These are phyloP conservation scores for Leishmania tarentolae DNA, from an alignment of 208 protist genomes.

Conservation along the genomic window DNA sequence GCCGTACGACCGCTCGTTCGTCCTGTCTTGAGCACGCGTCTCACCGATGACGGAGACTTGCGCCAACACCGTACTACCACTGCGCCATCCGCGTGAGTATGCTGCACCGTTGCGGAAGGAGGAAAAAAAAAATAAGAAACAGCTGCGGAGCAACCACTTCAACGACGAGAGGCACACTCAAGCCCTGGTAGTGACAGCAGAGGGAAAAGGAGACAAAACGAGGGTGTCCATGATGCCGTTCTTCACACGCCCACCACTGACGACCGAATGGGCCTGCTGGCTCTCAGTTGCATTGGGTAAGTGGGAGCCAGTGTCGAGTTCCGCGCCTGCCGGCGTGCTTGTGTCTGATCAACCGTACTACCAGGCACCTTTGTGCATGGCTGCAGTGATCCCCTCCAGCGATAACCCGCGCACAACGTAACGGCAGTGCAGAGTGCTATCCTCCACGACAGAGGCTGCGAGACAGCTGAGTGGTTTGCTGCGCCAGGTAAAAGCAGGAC, in stretches of 20 bases:
- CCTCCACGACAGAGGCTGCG: not conserved
- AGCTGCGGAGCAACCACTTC: conserved; percentile 13
- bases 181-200: not conserved
- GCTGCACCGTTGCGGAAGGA: not conserved
- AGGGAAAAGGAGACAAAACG: not conserved
- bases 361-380: conserved; percentile 12
- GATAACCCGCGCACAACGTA: conserved; percentile 10
- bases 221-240: not conserved
- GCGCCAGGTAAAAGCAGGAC: not conserved
- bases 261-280: not conserved
- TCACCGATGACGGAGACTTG: not conserved
- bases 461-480: not conserved
- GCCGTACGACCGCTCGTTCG: not conserved
- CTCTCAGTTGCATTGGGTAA: not conserved
- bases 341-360: conserved; percentile 9
- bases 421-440: not conserved
- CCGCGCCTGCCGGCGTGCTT: not conserved
- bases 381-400: conserved; percentile 2
- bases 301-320: not conserved
- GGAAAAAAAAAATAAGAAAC: no score
- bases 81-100: not conserved
- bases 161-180: conserved; percentile 12
- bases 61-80: not conserved
- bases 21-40: not conserved
- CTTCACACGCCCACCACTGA: not conserved